phyloP scores from a whole-genome alignment of 75 land plant genomes.

The Pinus albicaulis region DNA sequence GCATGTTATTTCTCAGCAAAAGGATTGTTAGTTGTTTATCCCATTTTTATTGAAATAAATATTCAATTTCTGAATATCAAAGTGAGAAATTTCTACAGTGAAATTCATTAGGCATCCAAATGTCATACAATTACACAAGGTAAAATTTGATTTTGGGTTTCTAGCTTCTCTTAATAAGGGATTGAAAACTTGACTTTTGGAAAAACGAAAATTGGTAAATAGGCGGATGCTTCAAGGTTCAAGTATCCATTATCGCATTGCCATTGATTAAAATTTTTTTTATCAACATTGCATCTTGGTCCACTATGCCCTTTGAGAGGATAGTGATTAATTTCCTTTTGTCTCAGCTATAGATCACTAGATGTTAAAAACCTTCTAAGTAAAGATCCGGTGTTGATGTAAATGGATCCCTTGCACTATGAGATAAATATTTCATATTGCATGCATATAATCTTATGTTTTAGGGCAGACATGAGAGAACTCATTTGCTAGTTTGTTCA shows the following conservation, averaged over 20 bases:
- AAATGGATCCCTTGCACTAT: not conserved
- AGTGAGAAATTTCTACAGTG: slow-evolving; percentile 24
- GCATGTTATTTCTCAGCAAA: no score
- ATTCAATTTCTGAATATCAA: slow-evolving; percentile 13
- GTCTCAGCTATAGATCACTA: not conserved
- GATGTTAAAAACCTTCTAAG: not conserved
- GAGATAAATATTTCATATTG: not conserved
- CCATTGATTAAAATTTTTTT: not conserved
- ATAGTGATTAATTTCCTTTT: not conserved
- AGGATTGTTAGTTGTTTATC: no score
- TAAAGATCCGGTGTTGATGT: no score
- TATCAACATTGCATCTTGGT: not conserved
- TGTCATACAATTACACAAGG: slow-evolving; percentile 21
- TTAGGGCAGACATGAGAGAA: not conserved
- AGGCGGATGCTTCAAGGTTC: not conserved
- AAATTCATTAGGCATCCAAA: slow-evolving; percentile 24
- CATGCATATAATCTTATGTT: not conserved
- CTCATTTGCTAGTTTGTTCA: not conserved
- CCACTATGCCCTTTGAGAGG: not conserved
- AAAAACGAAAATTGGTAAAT: not conserved
- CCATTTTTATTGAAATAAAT: not conserved
- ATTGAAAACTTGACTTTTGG: not conserved
- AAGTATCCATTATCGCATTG: not conserved
- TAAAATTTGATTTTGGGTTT: slow-evolving; percentile 9
- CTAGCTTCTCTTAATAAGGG: not conserved